Conservation (phyloP, 2,329 filamentous ascomycete species). For the Diplodia sapinea region DNA sequence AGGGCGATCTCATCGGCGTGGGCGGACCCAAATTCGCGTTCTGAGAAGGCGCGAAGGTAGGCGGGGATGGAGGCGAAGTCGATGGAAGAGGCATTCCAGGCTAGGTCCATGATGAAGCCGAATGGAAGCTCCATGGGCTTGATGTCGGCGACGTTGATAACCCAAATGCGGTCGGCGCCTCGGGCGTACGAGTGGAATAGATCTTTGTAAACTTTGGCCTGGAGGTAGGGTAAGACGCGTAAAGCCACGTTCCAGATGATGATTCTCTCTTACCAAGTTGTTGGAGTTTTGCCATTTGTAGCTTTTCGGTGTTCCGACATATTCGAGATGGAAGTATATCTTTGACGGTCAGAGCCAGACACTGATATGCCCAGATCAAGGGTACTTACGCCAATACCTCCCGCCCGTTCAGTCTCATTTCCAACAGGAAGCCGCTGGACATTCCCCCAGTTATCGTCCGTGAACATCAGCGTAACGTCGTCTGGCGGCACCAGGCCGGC, state of each 20-base stretch:
- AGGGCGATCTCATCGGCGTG: constrained; percentile 16
- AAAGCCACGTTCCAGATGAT: constrained; percentile 16
- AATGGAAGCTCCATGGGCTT: constrained; percentile 37
- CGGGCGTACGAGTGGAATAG: constrained; percentile 34
- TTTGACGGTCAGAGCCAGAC: not conserved
- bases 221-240: not conserved
- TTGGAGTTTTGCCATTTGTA: constrained; percentile 37
- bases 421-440: constrained; percentile 35
- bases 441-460: constrained; percentile 37
- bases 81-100: constrained; percentile 33
- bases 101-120: constrained; percentile 36
- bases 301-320: constrained; percentile 34
- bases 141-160: constrained; percentile 38
- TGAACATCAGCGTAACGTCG: constrained; percentile 36
- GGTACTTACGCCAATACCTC: constrained; percentile 32
- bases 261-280: constrained; percentile 32
- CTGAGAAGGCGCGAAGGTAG: constrained; percentile 24
- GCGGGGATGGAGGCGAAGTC: constrained; percentile 4
- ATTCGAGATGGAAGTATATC: constrained; percentile 38
- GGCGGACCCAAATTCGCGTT: constrained; percentile 15
- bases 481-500: constrained; percentile 34
- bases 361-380: no score
- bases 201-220: constrained; percentile 29
- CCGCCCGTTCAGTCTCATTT: constrained; percentile 33
- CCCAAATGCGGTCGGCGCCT: constrained; percentile 36